Percentiles rank a stretch among this genome's conserved stretches.
Conservation (phyloP, 192 early-diverging fungal genomes). For the Coemansia asiatica region DNA sequence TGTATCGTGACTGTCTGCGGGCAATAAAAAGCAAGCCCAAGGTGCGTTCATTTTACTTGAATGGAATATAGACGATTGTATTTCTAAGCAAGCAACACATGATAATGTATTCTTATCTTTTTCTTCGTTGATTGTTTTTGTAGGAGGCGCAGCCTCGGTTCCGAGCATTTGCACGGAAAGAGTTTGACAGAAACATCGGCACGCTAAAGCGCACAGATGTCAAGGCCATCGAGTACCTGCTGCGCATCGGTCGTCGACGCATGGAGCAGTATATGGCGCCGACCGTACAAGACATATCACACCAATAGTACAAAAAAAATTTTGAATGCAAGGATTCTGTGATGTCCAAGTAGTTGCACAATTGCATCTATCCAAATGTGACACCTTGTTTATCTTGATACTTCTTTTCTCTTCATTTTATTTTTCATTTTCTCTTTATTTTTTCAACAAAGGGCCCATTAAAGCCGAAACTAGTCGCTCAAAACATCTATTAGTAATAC, state of each 20-base stretch:
- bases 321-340: too few relatives aligned
- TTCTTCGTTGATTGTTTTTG: background rate
- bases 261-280: constrained; percentile 63
- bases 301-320: background rate
- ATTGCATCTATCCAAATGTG: too few relatives aligned
- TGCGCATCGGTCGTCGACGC: constrained; percentile 64
- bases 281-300: constrained; percentile 60
- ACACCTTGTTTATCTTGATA: background rate
- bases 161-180: constrained; percentile 64
- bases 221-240: constrained; percentile 68
- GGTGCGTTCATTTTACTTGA: constrained; percentile 51
- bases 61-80: too few relatives aligned
- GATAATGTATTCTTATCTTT: background rate
- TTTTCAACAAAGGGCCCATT: background rate
- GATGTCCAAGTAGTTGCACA: too few relatives aligned
- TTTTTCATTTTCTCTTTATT: background rate
- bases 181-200: constrained; percentile 62
- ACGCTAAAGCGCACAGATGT: constrained; percentile 61
- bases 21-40: constrained; percentile 64
- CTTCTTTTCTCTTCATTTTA: constrained; percentile 4
- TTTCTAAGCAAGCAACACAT: background rate
- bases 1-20: constrained; percentile 71
- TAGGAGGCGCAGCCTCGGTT: constrained; percentile 65
- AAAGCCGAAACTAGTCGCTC: too few relatives aligned
- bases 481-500: background rate